Base-by-base conservation (phyloP, 495 filamentous ascomycete species). In the Aspergillus panamensis region DNA sequence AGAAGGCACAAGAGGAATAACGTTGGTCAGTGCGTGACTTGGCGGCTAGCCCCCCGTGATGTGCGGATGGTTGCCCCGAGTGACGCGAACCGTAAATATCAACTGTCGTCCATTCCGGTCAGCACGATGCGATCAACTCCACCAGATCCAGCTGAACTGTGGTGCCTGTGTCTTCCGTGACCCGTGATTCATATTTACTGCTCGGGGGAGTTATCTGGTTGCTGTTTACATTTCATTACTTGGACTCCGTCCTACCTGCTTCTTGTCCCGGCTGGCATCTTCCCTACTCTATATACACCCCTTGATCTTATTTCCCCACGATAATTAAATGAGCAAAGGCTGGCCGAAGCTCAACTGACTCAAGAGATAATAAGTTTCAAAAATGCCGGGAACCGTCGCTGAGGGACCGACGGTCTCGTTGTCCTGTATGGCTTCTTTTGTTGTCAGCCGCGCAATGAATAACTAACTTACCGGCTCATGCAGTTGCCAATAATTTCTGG, bases 401-500 rank as follows among this genome's bases (percentile, higher is more conserved):
- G 85, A 88, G 52, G 82, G 81, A 68, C 85, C 85, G 55, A 78
- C 82, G 30, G 83, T 87, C 62, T 77, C 82, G 32, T 71, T 86
- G 62, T 88, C 84, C 51, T 88, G 85, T 84, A 81, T 59, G 78
- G 43, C 19, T 20, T 48, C 31, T 13, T 17, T 6, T 16, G 12
- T n/a, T n/a, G 6, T 42, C 14, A 37, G 19, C 13, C 21, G 19
- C 12, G 20, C n/a, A 21, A 45, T 29, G 31, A 43, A 5, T 9
- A 29, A 29, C 62, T 71, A 58, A 73, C 62, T 48, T 20, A 43
- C 37, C n/a, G 2, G 17, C 25, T 21, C 20, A n/a, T 48, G 20
- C 62, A 96, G 91, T 97, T 74, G 92, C 95, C 66, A 97, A 97
- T 76, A 97, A 99, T 70, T 99, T 99, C 75, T 99, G 95, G 95